Conservation (phyloP, 1,284 basidiomycete genomes). For the Pseudozyma tsukubaensis region DNA sequence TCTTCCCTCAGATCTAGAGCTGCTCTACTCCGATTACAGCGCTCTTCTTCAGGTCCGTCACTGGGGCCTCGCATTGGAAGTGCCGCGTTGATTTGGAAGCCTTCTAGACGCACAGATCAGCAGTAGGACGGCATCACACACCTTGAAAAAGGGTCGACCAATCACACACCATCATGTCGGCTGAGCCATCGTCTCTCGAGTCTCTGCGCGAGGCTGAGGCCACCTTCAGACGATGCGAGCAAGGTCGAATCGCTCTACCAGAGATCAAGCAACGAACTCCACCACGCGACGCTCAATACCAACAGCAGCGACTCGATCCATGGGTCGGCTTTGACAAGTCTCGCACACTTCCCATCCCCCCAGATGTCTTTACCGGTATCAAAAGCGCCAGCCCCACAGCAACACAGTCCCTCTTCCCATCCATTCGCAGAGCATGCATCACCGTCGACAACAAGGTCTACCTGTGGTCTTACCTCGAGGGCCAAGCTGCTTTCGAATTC, state of each 20-base stretch:
- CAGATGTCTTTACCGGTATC: slow-evolving; percentile 59
- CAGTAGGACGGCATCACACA: background rate
- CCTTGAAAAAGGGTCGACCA: background rate
- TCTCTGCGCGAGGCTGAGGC: slow-evolving; percentile 45
- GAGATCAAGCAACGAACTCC: slow-evolving; percentile 52
- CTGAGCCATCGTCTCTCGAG: slow-evolving; percentile 39
- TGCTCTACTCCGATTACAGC: background rate
- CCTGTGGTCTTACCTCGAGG: slow-evolving; percentile 95
- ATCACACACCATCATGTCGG: slow-evolving; percentile 27
- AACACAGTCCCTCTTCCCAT: slow-evolving; percentile 81
- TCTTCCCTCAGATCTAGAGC: background rate
- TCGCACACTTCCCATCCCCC: slow-evolving; percentile 58
- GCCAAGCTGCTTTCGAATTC: slow-evolving; percentile 87
- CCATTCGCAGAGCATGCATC: slow-evolving; percentile 95
- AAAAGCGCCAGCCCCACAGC: slow-evolving; percentile 57
- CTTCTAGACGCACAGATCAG: background rate
- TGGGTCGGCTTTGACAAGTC: slow-evolving; percentile 59
- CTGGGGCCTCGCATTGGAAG: background rate
- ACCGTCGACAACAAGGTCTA: slow-evolving; percentile 93
- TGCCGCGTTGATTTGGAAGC: too few relatives aligned
- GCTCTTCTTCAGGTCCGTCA: background rate
- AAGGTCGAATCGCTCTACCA: slow-evolving; percentile 44
- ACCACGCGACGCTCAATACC: slow-evolving; percentile 58
- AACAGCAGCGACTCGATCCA: slow-evolving; percentile 57
- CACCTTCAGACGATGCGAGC: slow-evolving; percentile 40